A percentile compares a stretch with the other conserved stretches of the same genome.
phyloP scores from a whole-genome alignment of 306 rosid species.

The Vigna nakashimae region DNA sequence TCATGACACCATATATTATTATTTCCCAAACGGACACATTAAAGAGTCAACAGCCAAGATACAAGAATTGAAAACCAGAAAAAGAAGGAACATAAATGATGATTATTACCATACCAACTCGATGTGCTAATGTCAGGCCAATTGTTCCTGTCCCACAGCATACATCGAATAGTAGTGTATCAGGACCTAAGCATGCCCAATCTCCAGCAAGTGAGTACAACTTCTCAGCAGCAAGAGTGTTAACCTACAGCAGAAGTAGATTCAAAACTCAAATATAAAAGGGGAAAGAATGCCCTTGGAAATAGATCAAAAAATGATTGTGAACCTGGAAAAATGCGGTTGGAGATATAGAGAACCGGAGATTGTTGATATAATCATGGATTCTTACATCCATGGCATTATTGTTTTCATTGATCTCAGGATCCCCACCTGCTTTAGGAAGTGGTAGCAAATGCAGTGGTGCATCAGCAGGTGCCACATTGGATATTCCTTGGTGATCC shows the following conservation, averaged over 20 bases:
- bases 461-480: conserved; percentile 86
- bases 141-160: conserved; percentile 99
- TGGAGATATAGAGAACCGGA: conserved; percentile 87
- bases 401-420: conserved; percentile 48
- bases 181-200: conserved; percentile 94
- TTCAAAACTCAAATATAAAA: conserved; percentile 21
- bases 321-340: conserved; percentile 95
- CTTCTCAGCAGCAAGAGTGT: conserved; percentile 96
- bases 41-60: conserved; percentile 10
- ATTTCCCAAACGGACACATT: conserved; percentile 28
- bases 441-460: conserved; percentile 64
- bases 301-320: conserved; percentile 26
- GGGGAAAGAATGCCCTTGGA: conserved; percentile 3
- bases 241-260: conserved; percentile 67
- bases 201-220: conserved; percentile 95
- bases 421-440: conserved; percentile 48
- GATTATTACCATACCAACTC: conserved; percentile 96
- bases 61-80: conserved; percentile 15
- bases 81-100: conserved; percentile 29
- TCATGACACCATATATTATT: conserved; percentile 25
- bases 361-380: conserved; percentile 84
- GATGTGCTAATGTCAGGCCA: conserved; percentile 96
- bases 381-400: conserved; percentile 66
- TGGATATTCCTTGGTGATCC: conserved; percentile 98
- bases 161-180: conserved; percentile 89